phyloP scores from a whole-genome alignment of 768 basidiomycete species.

The Polyporus arcularius region DNA sequence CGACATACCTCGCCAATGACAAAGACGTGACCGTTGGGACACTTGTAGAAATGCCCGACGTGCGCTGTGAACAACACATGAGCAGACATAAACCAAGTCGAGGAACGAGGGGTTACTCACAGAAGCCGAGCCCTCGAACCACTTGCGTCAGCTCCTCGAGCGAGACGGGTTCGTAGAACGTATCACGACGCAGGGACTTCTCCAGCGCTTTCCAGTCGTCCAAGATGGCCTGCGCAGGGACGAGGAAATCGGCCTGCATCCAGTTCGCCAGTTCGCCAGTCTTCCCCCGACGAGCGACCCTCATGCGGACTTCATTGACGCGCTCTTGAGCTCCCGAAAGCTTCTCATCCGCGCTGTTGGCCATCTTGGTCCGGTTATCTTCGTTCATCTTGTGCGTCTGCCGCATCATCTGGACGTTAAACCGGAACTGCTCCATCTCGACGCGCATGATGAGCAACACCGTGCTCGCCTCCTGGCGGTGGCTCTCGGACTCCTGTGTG shows the following conservation, averaged over 20 bases:
- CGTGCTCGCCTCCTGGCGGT: conserved; percentile 52
- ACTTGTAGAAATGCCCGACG: conserved; percentile 34
- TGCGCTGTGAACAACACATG: conserved; percentile 19
- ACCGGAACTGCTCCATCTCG: conserved; percentile 50
- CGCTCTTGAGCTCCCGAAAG: conserved; percentile 9
- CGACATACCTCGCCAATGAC: conserved; percentile 29
- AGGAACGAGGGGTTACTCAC: conserved; percentile 32
- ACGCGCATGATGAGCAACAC: conserved; percentile 45
- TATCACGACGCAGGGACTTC: conserved; percentile 39
- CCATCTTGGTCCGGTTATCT: conserved; percentile 27
- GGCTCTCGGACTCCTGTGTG: conserved; percentile 50
- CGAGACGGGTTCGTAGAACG: conserved; percentile 54
- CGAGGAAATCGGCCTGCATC: conserved; percentile 45
- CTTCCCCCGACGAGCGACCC: conserved; percentile 10
- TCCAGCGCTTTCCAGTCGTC: conserved; percentile 50
- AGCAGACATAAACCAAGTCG: not conserved
- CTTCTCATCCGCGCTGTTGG: conserved; percentile 21
- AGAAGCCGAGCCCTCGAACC: conserved; percentile 50
- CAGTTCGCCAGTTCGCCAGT: conserved; percentile 34
- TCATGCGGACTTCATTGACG: not conserved
- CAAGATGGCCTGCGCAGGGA: conserved; percentile 38
- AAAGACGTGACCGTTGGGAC: conserved; percentile 34
- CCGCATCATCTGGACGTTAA: conserved; percentile 41
- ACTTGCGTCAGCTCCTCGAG: conserved; percentile 53
- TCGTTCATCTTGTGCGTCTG: conserved; percentile 18